Evolutionary conservation across 2,329 filamentous ascomycete genomes (phyloP).

Genomic region (Teratosphaeria nubilosa): DNA sequence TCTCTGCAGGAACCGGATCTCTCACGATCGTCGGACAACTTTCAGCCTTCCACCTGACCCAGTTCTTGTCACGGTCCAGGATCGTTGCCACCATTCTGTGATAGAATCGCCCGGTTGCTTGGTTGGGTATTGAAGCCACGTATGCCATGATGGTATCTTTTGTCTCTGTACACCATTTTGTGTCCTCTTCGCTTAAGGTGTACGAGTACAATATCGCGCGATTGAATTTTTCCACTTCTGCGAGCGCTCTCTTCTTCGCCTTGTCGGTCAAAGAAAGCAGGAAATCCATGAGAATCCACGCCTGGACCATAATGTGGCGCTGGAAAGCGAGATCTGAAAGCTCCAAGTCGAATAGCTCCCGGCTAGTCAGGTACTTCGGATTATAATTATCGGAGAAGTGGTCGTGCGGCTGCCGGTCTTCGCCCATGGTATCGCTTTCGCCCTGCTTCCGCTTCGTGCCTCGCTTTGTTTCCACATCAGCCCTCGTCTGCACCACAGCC

Average conservation of each 20-base stretch:
- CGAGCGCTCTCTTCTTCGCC: slow-evolving; percentile 63
- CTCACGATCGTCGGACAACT: slow-evolving; percentile 80
- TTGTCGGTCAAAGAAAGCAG: slow-evolving; percentile 78
- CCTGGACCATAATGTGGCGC: slow-evolving; percentile 87
- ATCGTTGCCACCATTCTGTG: slow-evolving; percentile 96
- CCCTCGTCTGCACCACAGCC: slow-evolving; percentile 58
- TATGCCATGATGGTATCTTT: slow-evolving; percentile 72
- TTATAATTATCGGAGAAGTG: slow-evolving; percentile 65
- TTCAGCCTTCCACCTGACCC: slow-evolving; percentile 97
- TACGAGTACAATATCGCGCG: slow-evolving; percentile 80
- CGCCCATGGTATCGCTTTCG: slow-evolving; percentile 2
- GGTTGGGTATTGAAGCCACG: slow-evolving; percentile 45
- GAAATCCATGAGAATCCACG: slow-evolving; percentile 89
- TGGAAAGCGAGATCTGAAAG: slow-evolving; percentile 91
- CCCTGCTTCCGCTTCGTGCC: slow-evolving; percentile 58
- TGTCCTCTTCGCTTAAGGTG: slow-evolving; percentile 70
- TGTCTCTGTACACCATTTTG: slow-evolving; percentile 72
- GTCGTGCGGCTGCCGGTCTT: slow-evolving; percentile 39
- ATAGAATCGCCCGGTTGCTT: slow-evolving; percentile 76
- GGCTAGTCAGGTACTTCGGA: slow-evolving; percentile 95
- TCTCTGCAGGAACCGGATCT: slow-evolving; percentile 56
- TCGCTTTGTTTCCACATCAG: slow-evolving; percentile 53
- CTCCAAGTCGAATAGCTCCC: slow-evolving; percentile 93
- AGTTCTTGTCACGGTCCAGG: slow-evolving; percentile 91
- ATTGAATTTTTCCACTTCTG: slow-evolving; percentile 54